Percentiles rank a stretch among this genome's conserved stretches.
These are phyloP conservation scores for Dictyophora rubrovolvata DNA, from an alignment of 768 basidiomycete genomes.

Conservation along the genomic window DNA sequence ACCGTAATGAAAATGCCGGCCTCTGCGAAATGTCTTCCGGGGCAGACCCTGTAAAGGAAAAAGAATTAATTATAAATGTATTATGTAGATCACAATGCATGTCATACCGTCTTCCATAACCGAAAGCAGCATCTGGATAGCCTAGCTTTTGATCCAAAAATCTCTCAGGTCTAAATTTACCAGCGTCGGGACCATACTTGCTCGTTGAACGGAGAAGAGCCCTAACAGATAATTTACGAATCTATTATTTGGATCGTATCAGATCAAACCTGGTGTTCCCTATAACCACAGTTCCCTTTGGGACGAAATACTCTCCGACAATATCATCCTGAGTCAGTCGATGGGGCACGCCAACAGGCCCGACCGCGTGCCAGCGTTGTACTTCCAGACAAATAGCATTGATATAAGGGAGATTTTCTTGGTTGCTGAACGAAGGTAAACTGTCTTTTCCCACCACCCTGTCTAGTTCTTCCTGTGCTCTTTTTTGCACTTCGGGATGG, in stretches of 20 bases:
- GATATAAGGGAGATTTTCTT: slow-evolving; percentile 7
- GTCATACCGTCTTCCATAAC: slow-evolving; percentile 1
- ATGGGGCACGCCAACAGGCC: slow-evolving; percentile 6
- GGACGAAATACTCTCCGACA: slow-evolving; percentile 20
- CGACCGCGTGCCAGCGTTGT: slow-evolving; percentile 2
- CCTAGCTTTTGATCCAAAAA: not conserved
- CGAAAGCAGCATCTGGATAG: not conserved
- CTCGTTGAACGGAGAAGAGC: not conserved
- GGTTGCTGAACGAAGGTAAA: slow-evolving; percentile 6
- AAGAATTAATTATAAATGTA: not conserved
- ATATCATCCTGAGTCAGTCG: slow-evolving; percentile 7
- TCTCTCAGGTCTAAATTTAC: slow-evolving; percentile 9
- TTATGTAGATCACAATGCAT: not conserved
- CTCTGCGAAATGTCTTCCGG: slow-evolving; percentile 7
- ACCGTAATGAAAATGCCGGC: slow-evolving; percentile 3
- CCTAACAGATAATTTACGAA: not conserved
- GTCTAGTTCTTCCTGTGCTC: slow-evolving; percentile 10
- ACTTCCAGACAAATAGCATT: slow-evolving; percentile 4
- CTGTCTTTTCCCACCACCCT: slow-evolving; percentile 2
- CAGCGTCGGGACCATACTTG: slow-evolving; percentile 17
- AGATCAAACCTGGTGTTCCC: slow-evolving; percentile 14
- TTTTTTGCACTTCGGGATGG: slow-evolving; percentile 6
- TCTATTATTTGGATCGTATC: slow-evolving; percentile 1
- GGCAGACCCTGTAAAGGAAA: slow-evolving; percentile 7
- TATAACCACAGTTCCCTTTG: slow-evolving; percentile 19